Percentiles rank a stretch among this genome's conserved stretches.
Conservation (phyloP, 352 stramenopile species). For the Globisporangium heterothallicum region DNA sequence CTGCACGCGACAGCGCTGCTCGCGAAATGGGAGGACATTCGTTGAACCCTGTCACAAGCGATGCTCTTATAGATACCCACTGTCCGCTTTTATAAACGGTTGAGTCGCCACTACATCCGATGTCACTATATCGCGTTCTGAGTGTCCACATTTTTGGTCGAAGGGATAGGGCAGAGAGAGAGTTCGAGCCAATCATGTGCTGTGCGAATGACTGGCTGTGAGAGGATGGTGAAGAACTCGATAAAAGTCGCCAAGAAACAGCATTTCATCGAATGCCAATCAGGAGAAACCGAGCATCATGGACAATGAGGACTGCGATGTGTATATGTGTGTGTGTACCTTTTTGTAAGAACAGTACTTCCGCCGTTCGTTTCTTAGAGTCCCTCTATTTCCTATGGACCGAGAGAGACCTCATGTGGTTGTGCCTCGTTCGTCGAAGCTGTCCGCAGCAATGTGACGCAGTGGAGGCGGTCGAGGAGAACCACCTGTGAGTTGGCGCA, state of each 20-base stretch:
- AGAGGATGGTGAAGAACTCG: constrained; percentile 4
- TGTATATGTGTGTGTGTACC: constrained; percentile 1
- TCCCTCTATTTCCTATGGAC: constrained; percentile 11
- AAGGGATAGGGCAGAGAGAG: too few species aligned
- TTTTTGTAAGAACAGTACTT: neutral
- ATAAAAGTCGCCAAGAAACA: too few species aligned
- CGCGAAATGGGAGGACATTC: neutral
- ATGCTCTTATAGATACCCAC: neutral
- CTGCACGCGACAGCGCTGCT: constrained; percentile 19
- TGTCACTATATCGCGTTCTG: neutral
- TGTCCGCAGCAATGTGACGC: constrained; percentile 39
- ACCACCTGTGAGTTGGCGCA: constrained; percentile 32
- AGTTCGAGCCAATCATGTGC: too few species aligned
- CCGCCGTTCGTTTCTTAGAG: constrained; percentile 12
- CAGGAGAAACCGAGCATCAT: neutral
- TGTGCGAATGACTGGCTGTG: constrained; percentile 9
- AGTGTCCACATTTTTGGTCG: neutral
- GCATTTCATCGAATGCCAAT: neutral
- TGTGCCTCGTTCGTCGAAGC: constrained; percentile 5
- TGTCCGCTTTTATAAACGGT: too few species aligned
- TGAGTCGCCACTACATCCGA: too few species aligned
- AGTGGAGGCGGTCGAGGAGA: constrained; percentile 6
- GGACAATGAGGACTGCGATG: neutral
- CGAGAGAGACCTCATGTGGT: constrained; percentile 12
- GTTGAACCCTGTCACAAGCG: neutral